Conservation (phyloP, 2,329 filamentous ascomycete species). For the Macrophomina pseudophaseolina region DNA sequence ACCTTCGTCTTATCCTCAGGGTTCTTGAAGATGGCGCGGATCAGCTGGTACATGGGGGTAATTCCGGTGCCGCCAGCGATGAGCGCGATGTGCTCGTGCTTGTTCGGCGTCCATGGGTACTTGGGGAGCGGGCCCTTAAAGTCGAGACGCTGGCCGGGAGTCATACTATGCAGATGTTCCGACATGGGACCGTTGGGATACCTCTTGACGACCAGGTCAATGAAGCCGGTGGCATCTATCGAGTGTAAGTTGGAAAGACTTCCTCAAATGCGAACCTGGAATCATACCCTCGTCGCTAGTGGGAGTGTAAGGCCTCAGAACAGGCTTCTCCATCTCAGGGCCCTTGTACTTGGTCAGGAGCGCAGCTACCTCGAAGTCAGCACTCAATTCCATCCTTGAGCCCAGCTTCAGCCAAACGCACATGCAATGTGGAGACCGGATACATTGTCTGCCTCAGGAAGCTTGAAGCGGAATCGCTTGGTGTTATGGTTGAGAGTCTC, state of each 20-base stretch:
- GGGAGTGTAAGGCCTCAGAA: slow-evolving; percentile 91
- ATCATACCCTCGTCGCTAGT: slow-evolving; percentile 78
- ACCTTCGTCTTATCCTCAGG: slow-evolving; percentile 97
- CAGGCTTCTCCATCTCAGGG: slow-evolving; percentile 80
- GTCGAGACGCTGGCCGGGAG: slow-evolving; percentile 79
- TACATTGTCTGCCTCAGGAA: slow-evolving; percentile 82
- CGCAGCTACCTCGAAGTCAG: slow-evolving; percentile 58
- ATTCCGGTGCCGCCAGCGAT: slow-evolving; percentile 97
- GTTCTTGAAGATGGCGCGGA: slow-evolving; percentile 92
- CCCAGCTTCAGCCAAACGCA: slow-evolving; percentile 37
- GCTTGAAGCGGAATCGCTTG: slow-evolving; percentile 86
- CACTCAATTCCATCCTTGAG: not conserved
- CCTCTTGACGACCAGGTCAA: slow-evolving; percentile 90
- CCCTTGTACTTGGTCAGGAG: slow-evolving; percentile 92
- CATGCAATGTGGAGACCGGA: slow-evolving; percentile 83
- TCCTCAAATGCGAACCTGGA: not conserved
- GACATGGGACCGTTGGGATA: slow-evolving; percentile 94
- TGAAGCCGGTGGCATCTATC: slow-evolving; percentile 73
- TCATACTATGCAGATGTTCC: slow-evolving; percentile 81
- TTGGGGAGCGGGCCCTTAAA: slow-evolving; percentile 97
- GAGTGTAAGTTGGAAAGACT: not conserved
- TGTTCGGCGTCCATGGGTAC: slow-evolving; percentile 87
- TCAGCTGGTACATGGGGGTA: slow-evolving; percentile 96
- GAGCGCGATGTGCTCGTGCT: slow-evolving; percentile 85
- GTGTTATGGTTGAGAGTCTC: slow-evolving; percentile 92